A percentile compares a stretch with the other conserved stretches of the same genome.
Evolutionary conservation across 2,329 filamentous ascomycete species (phyloP).

Genomic region (Nakataea oryzae): DNA sequence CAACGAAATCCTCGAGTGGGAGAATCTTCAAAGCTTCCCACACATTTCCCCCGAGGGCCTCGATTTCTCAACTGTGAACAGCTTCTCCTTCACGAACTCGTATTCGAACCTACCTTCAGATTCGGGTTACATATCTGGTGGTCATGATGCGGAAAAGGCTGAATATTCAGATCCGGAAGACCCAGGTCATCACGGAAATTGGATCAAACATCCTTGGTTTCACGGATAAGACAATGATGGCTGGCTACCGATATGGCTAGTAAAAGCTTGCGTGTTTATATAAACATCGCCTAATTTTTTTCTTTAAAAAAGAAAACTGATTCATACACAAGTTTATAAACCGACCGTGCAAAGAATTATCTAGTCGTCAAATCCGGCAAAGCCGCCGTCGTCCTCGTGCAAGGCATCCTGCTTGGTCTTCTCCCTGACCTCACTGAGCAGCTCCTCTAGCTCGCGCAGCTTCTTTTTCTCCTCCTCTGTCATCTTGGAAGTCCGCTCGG

Average conservation of each 20-base stretch:
- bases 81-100: not conserved
- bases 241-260: not conserved
- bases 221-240: not conserved
- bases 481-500: constrained; percentile 52
- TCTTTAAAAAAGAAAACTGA: too few species aligned
- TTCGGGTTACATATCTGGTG: not conserved
- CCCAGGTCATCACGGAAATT: not conserved
- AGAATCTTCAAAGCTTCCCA: not conserved
- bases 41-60: not conserved
- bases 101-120: not conserved
- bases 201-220: not conserved
- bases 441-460: constrained; percentile 49
- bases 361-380: constrained; percentile 47
- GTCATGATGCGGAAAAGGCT: not conserved
- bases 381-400: constrained; percentile 42
- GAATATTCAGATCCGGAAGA: not conserved
- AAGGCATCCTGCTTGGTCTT: constrained; percentile 33
- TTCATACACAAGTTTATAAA: too few species aligned
- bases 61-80: not conserved
- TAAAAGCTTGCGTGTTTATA: not conserved
- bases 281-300: too few species aligned
- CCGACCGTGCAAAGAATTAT: too few species aligned
- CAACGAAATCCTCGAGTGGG: not conserved
- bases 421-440: constrained; percentile 54
- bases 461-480: constrained; percentile 59